These are phyloP conservation scores for Diplodia seriata DNA, from an alignment of 2,329 filamentous ascomycete genomes.

Conservation along the genomic window DNA sequence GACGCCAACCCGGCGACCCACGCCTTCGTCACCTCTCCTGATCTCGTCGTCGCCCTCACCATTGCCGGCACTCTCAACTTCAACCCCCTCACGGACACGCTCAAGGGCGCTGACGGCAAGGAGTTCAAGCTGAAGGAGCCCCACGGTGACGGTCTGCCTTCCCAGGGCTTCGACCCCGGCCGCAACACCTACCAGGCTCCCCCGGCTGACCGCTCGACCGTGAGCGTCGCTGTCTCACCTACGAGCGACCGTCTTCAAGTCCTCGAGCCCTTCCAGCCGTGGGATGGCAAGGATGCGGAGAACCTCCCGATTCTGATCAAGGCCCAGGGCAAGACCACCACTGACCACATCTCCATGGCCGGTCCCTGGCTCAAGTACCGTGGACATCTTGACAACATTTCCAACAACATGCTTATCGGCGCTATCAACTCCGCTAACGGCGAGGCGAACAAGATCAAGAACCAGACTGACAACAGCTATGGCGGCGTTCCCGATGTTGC, in stretches of 20 bases:
- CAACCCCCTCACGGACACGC: constrained; percentile 90
- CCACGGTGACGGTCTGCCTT: constrained; percentile 80
- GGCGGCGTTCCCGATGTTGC: constrained; percentile 91
- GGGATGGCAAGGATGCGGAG: constrained; percentile 89
- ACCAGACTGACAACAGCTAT: constrained; percentile 82
- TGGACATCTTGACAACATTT: constrained; percentile 99
- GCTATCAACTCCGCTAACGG: constrained; percentile 95
- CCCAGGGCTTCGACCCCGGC: constrained; percentile 85
- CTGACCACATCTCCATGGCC: constrained; percentile 96
- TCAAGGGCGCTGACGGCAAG: constrained; percentile 95
- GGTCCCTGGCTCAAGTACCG: constrained; percentile 98
- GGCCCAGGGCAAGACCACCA: constrained; percentile 93
- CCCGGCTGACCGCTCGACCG: constrained; percentile 74
- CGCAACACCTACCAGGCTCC: constrained; percentile 96
- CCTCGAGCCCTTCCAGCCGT: constrained; percentile 81
- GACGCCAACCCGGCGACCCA: constrained; percentile 95
- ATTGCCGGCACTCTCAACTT: constrained; percentile 87
- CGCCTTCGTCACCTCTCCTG: constrained; percentile 90
- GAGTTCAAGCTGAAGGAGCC: constrained; percentile 88
- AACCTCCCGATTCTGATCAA: constrained; percentile 95
- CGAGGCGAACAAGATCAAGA: constrained; percentile 97
- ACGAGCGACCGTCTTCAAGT: constrained; percentile 93
- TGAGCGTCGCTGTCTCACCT: constrained; percentile 84
- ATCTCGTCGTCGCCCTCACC: constrained; percentile 85
- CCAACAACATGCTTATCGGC: constrained; percentile 99